Conservation (phyloP, 1,139 yeast species). For the Taphrina sp. region DNA sequence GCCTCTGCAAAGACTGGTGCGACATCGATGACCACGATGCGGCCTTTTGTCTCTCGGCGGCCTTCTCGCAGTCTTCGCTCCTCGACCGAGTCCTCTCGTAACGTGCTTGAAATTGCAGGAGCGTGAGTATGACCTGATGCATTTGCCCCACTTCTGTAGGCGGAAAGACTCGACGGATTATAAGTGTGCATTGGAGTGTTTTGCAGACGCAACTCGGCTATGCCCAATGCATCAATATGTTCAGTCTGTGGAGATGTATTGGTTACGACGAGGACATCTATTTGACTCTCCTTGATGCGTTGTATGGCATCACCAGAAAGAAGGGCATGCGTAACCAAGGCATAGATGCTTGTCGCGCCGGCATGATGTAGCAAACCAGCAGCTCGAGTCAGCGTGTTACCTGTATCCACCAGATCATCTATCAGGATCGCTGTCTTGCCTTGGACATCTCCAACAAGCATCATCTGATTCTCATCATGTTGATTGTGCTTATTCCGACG, state of each 20-base stretch:
- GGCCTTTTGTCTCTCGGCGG: slow-evolving; percentile 40
- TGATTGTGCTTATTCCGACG: slow-evolving; percentile 46
- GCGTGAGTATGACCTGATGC: background rate
- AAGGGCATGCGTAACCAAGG: slow-evolving; percentile 94
- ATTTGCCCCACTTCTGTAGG: slow-evolving; percentile 2
- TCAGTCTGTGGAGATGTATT: slow-evolving; percentile 91
- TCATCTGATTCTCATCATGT: slow-evolving; percentile 92
- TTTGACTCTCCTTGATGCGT: slow-evolving; percentile 72
- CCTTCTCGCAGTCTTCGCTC: slow-evolving; percentile 10
- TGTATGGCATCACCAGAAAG: slow-evolving; percentile 83
- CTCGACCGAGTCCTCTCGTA: slow-evolving; percentile 8
- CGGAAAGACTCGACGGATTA: slow-evolving; percentile 24
- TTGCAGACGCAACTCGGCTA: slow-evolving; percentile 52
- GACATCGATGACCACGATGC: slow-evolving; percentile 77
- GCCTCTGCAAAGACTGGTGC: slow-evolving; percentile 94
- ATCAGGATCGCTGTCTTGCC: slow-evolving; percentile 85
- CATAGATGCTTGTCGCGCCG: slow-evolving; percentile 81
- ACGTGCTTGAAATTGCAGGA: slow-evolving; percentile 1
- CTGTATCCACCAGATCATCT: slow-evolving; percentile 98
- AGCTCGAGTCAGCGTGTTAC: slow-evolving; percentile 95
- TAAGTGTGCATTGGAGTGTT: slow-evolving; percentile 43
- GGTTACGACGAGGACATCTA: slow-evolving; percentile 83
- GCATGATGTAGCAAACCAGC: slow-evolving; percentile 83
- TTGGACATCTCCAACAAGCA: slow-evolving; percentile 90
- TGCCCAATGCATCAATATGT: slow-evolving; percentile 44